Evolutionary conservation across 768 basidiomycete genomes (phyloP).

Genomic region (Leccinum rimulosum): DNA sequence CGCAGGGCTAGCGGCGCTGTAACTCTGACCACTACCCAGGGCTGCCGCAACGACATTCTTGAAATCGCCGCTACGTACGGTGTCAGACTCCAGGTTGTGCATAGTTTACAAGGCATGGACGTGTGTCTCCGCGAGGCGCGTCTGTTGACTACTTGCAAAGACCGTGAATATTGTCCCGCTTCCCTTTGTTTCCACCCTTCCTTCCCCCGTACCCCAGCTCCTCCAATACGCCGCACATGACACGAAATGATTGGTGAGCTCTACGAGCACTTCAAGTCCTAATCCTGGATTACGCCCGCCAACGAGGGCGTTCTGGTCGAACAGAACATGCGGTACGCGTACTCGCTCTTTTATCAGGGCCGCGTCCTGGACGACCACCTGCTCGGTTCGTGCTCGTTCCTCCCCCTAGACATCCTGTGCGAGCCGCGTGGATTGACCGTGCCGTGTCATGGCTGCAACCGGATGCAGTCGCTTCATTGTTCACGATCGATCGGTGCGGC

Average conservation of each 20-base stretch:
- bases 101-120: constrained; percentile 29
- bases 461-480: too few species aligned
- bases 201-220: constrained; percentile 21
- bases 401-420: constrained; percentile 27
- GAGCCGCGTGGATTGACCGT: constrained; percentile 26
- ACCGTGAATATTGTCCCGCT: constrained; percentile 26
- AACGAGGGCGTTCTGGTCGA: constrained; percentile 17
- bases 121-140: constrained; percentile 27
- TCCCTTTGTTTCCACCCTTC: neutral
- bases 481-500: too few species aligned
- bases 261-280: constrained; percentile 33
- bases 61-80: too few species aligned
- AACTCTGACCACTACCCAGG: constrained; percentile 39
- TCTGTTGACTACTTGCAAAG: constrained; percentile 28
- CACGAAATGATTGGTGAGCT: constrained; percentile 36
- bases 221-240: constrained; percentile 44
- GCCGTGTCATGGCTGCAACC: constrained; percentile 24
- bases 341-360: constrained; percentile 27
- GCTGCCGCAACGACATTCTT: constrained; percentile 15
- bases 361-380: constrained; percentile 25
- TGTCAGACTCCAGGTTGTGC: too few species aligned
- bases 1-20: constrained; percentile 44
- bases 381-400: constrained; percentile 21
- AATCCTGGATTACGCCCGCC: constrained; percentile 21
- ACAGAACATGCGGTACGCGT: constrained; percentile 30